Conservation (phyloP, 768 basidiomycete species). For the Leccinum obscurum region DNA sequence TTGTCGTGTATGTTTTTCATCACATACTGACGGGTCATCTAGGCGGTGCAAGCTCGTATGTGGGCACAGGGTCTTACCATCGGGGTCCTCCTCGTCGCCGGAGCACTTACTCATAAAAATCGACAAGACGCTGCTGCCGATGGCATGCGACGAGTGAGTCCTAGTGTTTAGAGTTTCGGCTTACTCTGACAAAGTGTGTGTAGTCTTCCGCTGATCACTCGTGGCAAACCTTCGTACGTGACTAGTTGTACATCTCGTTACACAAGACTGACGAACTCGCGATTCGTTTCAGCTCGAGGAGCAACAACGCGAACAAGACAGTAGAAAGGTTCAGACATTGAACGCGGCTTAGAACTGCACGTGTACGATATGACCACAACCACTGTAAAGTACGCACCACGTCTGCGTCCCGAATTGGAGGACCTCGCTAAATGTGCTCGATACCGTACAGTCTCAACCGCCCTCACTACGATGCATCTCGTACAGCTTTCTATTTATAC, state of each 20-base stretch:
- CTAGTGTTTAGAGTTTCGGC: too few relatives aligned
- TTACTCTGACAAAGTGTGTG: background rate
- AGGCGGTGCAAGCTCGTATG: slow-evolving; percentile 84
- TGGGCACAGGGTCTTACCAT: slow-evolving; percentile 86
- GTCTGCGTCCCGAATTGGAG: too few relatives aligned
- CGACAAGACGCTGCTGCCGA: slow-evolving; percentile 39
- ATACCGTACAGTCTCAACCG: too few relatives aligned
- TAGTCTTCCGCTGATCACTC: slow-evolving; percentile 29
- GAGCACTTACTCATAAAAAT: slow-evolving; percentile 57
- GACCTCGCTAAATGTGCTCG: too few relatives aligned
- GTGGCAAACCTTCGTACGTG: slow-evolving; percentile 30
- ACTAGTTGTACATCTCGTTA: background rate
- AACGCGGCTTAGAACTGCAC: slow-evolving; percentile 1
- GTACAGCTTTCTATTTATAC: too few relatives aligned
- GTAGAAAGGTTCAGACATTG: slow-evolving; percentile 14
- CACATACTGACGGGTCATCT: slow-evolving; percentile 36
- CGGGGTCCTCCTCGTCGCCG: slow-evolving; percentile 69
- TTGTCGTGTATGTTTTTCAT: too few relatives aligned
- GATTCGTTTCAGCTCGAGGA: slow-evolving; percentile 23
- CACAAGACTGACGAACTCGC: background rate
- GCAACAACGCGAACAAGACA: slow-evolving; percentile 28
- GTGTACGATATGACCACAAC: background rate
- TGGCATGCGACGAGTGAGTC: slow-evolving; percentile 26
- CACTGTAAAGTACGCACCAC: too few relatives aligned
- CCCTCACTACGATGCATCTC: too few relatives aligned